A percentile compares a stretch with the other conserved stretches of the same genome.
These are phyloP conservation scores for Saussurea involucrata DNA, from an alignment of 129 eudicot species.

Conservation along the genomic window DNA sequence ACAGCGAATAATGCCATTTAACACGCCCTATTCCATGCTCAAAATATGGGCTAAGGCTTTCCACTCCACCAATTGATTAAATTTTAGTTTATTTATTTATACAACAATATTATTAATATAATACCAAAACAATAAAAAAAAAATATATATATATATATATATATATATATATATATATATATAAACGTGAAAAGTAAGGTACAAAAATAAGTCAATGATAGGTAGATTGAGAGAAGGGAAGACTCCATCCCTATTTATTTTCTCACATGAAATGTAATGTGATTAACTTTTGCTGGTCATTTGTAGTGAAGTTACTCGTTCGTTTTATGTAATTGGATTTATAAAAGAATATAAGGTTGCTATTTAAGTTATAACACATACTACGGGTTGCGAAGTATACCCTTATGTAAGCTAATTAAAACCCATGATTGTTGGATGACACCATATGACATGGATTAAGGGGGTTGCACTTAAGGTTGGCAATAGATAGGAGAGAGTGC, in stretches of 20 bases:
- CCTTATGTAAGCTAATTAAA: too few species aligned
- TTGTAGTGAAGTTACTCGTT: background rate
- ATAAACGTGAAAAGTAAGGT: background rate
- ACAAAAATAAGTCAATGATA: background rate
- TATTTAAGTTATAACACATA: too few species aligned
- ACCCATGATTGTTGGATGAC: too few species aligned
- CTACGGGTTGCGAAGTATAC: too few species aligned
- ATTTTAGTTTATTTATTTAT: background rate
- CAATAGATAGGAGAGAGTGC: too few species aligned
- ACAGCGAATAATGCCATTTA: background rate
- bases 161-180: too few species aligned
- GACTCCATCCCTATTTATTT: background rate
- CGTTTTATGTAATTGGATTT: too few species aligned
- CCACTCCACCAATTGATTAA: background rate
- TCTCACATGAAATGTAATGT: background rate
- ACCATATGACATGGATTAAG: too few species aligned
- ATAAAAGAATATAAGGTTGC: too few species aligned
- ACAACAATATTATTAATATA: background rate
- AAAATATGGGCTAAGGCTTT: background rate
- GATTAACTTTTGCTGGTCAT: background rate
- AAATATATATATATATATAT: too few species aligned
- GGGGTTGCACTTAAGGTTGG: too few species aligned
- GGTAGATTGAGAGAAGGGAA: background rate
- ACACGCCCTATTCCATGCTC: constrained; percentile 19
- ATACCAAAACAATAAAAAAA: background rate